A percentile compares a stretch with the other conserved stretches of the same genome.
phyloP scores from a whole-genome alignment of 768 basidiomycete species.

The Russula griseocarnosa region DNA sequence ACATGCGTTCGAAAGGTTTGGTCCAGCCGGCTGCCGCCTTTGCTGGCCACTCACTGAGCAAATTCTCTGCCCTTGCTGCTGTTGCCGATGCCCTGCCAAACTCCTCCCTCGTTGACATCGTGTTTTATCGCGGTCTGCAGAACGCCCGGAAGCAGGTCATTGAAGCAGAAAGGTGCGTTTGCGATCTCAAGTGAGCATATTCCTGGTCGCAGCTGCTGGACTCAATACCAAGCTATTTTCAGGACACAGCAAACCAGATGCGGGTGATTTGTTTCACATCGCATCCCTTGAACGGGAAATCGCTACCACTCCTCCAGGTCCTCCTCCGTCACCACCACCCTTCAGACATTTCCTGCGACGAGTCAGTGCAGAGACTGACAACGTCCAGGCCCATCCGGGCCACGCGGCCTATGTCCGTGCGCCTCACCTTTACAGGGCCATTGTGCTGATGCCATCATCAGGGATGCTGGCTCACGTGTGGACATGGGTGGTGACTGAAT shows the following conservation, averaged over 20 bases:
- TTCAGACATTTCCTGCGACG: too few relatives aligned
- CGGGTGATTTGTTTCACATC: conserved; percentile 75
- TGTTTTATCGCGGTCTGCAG: conserved; percentile 95
- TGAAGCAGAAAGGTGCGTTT: conserved; percentile 80
- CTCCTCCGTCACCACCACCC: too few relatives aligned
- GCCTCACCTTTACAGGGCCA: too few relatives aligned
- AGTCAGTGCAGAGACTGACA: too few relatives aligned
- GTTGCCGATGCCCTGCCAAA: conserved; percentile 96
- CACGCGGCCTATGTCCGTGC: too few relatives aligned
- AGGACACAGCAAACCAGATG: conserved; percentile 83
- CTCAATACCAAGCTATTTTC: not conserved
- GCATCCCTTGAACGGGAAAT: conserved; percentile 70
- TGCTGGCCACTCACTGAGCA: conserved; percentile 96
- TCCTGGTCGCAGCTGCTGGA: not conserved
- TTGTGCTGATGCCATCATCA: too few relatives aligned
- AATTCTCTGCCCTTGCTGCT: conserved; percentile 96
- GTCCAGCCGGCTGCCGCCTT: conserved; percentile 91
- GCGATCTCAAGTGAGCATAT: conserved; percentile 70
- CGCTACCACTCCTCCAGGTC: conserved; percentile 41
- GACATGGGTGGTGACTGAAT: too few relatives aligned
- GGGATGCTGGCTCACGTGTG: too few relatives aligned
- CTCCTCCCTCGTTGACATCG: conserved; percentile 95
- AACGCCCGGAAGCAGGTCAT: conserved; percentile 67
- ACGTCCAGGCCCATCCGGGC: too few relatives aligned
- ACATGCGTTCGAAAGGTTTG: conserved; percentile 94